Evolutionary conservation across 306 rosid genomes (phyloP).

Genomic region (Prunus campanulata): DNA sequence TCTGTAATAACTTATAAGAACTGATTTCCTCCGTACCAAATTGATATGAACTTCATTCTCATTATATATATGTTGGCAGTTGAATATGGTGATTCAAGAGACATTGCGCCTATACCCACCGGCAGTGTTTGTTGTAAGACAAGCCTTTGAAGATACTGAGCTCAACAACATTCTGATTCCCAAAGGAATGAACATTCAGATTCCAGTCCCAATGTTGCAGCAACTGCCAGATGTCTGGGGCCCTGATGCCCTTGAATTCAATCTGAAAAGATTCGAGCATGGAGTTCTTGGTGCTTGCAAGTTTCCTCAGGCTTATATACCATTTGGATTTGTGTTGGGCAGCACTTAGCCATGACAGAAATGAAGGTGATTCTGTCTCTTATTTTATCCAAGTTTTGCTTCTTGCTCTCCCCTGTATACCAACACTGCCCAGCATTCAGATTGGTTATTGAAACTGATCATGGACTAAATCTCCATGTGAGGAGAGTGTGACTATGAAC

Average conservation of each 20-base stretch:
- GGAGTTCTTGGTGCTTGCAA: slow-evolving; percentile 54
- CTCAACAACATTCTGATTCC: slow-evolving; percentile 47
- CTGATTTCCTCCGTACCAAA: neutral
- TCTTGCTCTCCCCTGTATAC: slow-evolving; percentile 17
- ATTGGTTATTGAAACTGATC: slow-evolving; percentile 23
- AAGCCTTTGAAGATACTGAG: slow-evolving; percentile 34
- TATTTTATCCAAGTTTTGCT: slow-evolving; percentile 26
- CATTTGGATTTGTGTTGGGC: slow-evolving; percentile 63
- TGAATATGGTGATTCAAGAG: slow-evolving; percentile 70
- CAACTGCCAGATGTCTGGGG: slow-evolving; percentile 56
- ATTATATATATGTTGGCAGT: slow-evolving; percentile 19
- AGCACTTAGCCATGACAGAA: slow-evolving; percentile 53
- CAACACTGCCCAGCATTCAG: slow-evolving; percentile 25
- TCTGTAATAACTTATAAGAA: neutral
- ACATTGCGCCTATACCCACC: slow-evolving; percentile 58
- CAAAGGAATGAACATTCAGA: slow-evolving; percentile 47
- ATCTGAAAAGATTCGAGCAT: slow-evolving; percentile 55
- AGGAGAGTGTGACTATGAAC: neutral
- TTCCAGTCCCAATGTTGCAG: slow-evolving; percentile 39
- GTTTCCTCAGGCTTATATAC: slow-evolving; percentile 47
- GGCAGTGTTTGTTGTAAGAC: slow-evolving; percentile 23
- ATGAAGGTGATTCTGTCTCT: slow-evolving; percentile 45
- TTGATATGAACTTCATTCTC: neutral
- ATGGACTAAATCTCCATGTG: slow-evolving; percentile 22
- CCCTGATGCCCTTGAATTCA: slow-evolving; percentile 47